Evolutionary conservation across 352 stramenopile species (phyloP).

Genomic region (Globisporangium cylindrosporum): DNA sequence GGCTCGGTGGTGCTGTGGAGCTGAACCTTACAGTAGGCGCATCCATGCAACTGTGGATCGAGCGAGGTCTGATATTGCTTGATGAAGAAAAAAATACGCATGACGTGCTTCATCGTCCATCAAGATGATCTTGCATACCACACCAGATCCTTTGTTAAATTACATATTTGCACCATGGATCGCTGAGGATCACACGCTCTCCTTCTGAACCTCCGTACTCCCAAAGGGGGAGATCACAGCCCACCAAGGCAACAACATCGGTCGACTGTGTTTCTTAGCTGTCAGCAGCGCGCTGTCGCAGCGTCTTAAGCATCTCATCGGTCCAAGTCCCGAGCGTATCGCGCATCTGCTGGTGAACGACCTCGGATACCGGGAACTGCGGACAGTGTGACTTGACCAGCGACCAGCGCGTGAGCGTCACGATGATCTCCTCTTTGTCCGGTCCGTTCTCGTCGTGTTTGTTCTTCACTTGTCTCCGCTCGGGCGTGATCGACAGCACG

Average conservation of each 20-base stretch:
- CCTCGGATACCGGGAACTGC: background rate
- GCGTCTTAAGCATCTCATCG: slow-evolving; percentile 6
- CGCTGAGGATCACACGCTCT: too few relatives aligned
- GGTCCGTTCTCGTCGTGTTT: background rate
- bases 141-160: too few relatives aligned
- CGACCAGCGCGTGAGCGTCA: slow-evolving; percentile 11
- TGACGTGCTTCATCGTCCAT: too few relatives aligned
- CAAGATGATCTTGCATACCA: too few relatives aligned
- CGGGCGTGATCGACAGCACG: slow-evolving; percentile 9
- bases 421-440: slow-evolving; percentile 9
- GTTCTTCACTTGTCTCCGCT: background rate
- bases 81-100: too few relatives aligned
- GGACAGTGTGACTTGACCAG: background rate
- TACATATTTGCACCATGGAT: too few relatives aligned
- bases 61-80: too few relatives aligned
- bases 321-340: background rate
- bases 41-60: background rate
- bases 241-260: too few relatives aligned
- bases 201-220: too few relatives aligned
- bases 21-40: background rate
- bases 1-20: background rate
- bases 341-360: background rate
- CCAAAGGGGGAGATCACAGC: too few relatives aligned
- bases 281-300: background rate
- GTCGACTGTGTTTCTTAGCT: background rate